phyloP scores from a whole-genome alignment of 2,329 filamentous ascomycete species.

The Seiridium unicorne region DNA sequence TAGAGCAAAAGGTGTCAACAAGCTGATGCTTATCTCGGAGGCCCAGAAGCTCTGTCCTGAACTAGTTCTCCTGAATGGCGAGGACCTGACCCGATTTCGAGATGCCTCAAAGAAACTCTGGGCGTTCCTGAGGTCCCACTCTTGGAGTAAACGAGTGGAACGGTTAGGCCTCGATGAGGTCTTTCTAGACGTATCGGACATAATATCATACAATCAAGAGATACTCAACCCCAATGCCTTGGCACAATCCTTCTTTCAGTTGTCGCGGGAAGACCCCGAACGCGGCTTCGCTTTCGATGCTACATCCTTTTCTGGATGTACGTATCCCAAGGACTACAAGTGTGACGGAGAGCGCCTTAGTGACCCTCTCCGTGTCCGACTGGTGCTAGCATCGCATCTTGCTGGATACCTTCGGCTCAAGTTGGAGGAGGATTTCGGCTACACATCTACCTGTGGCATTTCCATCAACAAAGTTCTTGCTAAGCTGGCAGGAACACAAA shows the following conservation, averaged over 20 bases:
- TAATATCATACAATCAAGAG: constrained; percentile 77
- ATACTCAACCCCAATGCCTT: constrained; percentile 68
- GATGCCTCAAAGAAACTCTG: constrained; percentile 83
- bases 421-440: constrained; percentile 75
- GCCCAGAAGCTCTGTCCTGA: constrained; percentile 80
- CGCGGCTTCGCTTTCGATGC: constrained; percentile 80
- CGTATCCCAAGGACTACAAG: constrained; percentile 28
- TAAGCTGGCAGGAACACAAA: constrained; percentile 78
- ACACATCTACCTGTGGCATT: constrained; percentile 84
- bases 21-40: constrained; percentile 82
- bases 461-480: constrained; percentile 83
- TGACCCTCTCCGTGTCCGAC: constrained; percentile 50
- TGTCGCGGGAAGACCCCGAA: constrained; percentile 71
- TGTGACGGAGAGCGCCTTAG: constrained; percentile 23
- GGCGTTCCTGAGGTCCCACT: constrained; percentile 66
- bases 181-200: constrained; percentile 80
- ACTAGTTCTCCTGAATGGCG: constrained; percentile 80
- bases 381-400: constrained; percentile 79
- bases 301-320: constrained; percentile 61
- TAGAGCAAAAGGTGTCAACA: constrained; percentile 68
- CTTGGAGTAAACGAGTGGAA: constrained; percentile 78
- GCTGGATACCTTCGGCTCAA: constrained; percentile 70
- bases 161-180: constrained; percentile 90
- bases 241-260: constrained; percentile 72
- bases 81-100: constrained; percentile 82